Evolutionary conservation across 1,139 yeast genomes (phyloP), one percentile per base, ranked within the genome.

Genomic region (Suhomyces maxii): DNA sequence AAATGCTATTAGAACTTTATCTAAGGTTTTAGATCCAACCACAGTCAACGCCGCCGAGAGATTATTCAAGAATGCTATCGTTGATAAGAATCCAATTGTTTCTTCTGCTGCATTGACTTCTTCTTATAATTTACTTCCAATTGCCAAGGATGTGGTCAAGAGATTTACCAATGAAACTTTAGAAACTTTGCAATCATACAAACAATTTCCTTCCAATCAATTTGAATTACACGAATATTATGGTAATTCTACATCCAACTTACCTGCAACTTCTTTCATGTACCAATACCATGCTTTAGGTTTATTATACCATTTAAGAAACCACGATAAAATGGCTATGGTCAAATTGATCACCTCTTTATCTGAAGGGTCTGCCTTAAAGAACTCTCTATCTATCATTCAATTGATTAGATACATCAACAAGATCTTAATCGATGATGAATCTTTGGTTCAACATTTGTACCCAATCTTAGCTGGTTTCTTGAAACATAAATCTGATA

Each of bases 271-370:
- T 38, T 83, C 96, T 12, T 84, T 80, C 67, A 86, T 89, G 79
- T 80, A 95, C 53, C 99, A 93, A 72, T 93, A 91, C 71, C 99
- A 93, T 67, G 98, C 99, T 5, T 75, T 93, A 59, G 97, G 97
- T 25, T 77, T 93, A 59, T 73, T 95, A 58, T 91, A 90, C 65
- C 89, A 87, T 58, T 79, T 95, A 67, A 83, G 96, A 64, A 84
- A 86, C 60, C 96, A 88, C 64, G 99, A 93, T 66, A 86, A 87
- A 60, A 90, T 93, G 95, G 96, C 97, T 2, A 75, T 93, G 61
- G 82, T 89, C 79, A 93, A 91, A 68, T 77, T 93, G 74, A 86
- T 91, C 59, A 89, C 91, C 56, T 88, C 89, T 48, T 82, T 89
- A 61, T 74, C 85, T 42, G 83, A 80, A 49, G 80, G 82, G 36